Evolutionary conservation across 257 asterid species (phyloP).

Genomic region (Fraxinus quadrangulata): DNA sequence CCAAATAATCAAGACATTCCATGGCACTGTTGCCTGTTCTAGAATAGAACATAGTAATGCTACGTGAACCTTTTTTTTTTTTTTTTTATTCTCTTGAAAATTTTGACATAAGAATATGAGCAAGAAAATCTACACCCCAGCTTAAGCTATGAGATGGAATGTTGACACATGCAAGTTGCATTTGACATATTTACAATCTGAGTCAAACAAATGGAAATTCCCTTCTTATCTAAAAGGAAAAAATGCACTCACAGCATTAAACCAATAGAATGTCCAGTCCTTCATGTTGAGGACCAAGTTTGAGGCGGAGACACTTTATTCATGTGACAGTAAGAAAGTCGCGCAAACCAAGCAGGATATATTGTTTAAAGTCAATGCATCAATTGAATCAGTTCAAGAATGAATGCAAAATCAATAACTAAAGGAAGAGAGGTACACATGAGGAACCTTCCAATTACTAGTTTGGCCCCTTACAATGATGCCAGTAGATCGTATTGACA

Average conservation of each 20-base stretch:
- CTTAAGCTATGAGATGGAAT: neutral
- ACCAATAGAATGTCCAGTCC: neutral
- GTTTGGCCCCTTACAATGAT: neutral
- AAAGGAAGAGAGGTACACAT: constrained; percentile 4
- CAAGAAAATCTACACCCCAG: neutral
- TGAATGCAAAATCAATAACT: neutral
- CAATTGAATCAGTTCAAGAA: neutral
- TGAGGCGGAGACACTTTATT: neutral
- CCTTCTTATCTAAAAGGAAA: neutral
- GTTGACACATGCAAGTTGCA: constrained; percentile 14
- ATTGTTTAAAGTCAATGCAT: neutral
- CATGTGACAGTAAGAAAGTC: neutral
- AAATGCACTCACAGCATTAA: constrained; percentile 6
- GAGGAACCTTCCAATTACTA: neutral
- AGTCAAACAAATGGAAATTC: neutral
- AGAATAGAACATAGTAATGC: neutral
- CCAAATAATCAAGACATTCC: constrained; percentile 5
- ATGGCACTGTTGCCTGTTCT: neutral
- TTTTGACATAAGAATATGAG: neutral
- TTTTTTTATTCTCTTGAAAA: neutral
- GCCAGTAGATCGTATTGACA: neutral
- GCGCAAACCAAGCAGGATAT: neutral
- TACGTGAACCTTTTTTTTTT: neutral
- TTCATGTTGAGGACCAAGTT: neutral
- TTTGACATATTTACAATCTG: neutral